Conservation (phyloP, 2,329 filamentous ascomycete species). For the Pestalotiopsis sp. region DNA sequence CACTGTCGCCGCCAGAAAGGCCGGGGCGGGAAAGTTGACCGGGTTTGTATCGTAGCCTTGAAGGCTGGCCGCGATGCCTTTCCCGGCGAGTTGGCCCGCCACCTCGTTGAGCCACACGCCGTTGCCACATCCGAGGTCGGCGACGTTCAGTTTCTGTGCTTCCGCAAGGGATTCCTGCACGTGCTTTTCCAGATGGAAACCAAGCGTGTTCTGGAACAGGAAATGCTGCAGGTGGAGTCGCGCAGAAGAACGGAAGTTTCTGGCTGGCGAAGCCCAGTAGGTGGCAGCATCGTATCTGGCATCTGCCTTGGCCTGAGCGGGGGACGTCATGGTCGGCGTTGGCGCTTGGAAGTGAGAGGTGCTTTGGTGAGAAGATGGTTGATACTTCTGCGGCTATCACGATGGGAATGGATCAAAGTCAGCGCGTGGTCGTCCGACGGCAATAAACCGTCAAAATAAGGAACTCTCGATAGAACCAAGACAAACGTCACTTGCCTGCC, state of each 20-base stretch:
- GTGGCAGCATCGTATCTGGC: conserved; percentile 1
- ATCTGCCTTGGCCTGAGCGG: not conserved
- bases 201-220: conserved; percentile 17
- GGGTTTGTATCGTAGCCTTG: not conserved
- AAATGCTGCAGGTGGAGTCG: conserved; percentile 30
- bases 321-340: too few relatives aligned
- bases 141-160: not conserved
- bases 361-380: too few relatives aligned
- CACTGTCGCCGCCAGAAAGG: not conserved
- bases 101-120: not conserved
- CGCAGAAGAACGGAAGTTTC: conserved; percentile 26
- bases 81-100: not conserved
- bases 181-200: not conserved
- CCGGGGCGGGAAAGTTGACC: not conserved
- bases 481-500: too few relatives aligned
- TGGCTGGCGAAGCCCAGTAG: conserved; percentile 23
- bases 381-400: too few relatives aligned
- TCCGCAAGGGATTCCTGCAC: not conserved
- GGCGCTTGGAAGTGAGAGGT: too few relatives aligned
- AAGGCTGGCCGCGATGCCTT: not conserved
- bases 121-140: not conserved
- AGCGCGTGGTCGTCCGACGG: too few relatives aligned
- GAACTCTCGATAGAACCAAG: too few relatives aligned
- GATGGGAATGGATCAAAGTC: too few relatives aligned
- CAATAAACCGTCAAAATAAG: too few relatives aligned